Evolutionary conservation across 2,329 filamentous ascomycete genomes (phyloP).

Genomic region (Didymella sp.): DNA sequence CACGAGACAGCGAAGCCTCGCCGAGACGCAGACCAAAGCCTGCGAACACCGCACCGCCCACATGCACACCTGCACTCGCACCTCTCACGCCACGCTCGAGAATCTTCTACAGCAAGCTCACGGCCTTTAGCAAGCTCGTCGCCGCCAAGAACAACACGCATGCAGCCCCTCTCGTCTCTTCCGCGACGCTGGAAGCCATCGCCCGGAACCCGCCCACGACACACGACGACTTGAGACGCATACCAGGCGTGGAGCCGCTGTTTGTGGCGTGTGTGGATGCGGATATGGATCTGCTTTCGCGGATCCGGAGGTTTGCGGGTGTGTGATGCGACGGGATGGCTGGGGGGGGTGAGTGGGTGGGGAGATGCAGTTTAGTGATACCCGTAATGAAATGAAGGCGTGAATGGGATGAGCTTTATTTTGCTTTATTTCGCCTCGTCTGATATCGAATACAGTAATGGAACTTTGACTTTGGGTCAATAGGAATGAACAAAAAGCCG

Average conservation of each 20-base stretch:
- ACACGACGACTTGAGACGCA: slow-evolving; percentile 30
- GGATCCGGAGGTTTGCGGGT: slow-evolving; percentile 38
- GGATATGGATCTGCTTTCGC: slow-evolving; percentile 34
- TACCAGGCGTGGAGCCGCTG: slow-evolving; percentile 36
- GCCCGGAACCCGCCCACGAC: slow-evolving; percentile 28
- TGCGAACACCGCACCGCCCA: background rate
- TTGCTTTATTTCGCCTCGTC: no score
- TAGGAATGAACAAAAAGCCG: no score
- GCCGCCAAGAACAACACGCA: slow-evolving; percentile 21
- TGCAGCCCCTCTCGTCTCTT: slow-evolving; percentile 26
- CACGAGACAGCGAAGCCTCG: background rate
- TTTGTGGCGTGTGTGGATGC: slow-evolving; percentile 29
- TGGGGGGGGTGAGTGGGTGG: no score
- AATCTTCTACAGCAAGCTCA: slow-evolving; percentile 39
- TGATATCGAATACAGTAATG: no score
- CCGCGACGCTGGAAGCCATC: slow-evolving; percentile 33
- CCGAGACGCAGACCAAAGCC: background rate
- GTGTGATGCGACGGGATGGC: no score
- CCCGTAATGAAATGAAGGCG: no score
- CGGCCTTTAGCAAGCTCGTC: slow-evolving; percentile 40
- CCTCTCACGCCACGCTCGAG: background rate
- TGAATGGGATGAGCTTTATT: no score
- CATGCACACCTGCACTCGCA: background rate
- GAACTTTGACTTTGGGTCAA: no score
- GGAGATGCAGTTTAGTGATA: no score